Evolutionary conservation across 2,329 filamentous ascomycete genomes (phyloP).

Genomic region (Phoma herbarum): DNA sequence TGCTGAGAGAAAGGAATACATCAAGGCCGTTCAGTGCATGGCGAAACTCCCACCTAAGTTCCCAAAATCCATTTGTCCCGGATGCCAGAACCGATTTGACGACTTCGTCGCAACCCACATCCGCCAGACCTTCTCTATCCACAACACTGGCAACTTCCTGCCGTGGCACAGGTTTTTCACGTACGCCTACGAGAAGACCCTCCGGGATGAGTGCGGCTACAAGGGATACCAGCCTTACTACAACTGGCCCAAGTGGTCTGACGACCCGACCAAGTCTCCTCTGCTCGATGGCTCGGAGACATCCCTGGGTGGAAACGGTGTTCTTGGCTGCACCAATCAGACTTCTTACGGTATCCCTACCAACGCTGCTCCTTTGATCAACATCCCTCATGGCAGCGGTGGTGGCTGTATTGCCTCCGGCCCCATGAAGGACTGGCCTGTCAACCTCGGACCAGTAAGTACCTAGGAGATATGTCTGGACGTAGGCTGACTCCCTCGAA

Average conservation of each 20-base stretch:
- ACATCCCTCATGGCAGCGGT: constrained; percentile 59
- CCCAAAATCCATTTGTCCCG: constrained; percentile 37
- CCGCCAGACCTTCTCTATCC: constrained; percentile 40
- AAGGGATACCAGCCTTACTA: constrained; percentile 44
- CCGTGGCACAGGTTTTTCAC: constrained; percentile 42
- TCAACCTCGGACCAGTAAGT: constrained; percentile 59
- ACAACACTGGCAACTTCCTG: constrained; percentile 43
- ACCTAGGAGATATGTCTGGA: background rate
- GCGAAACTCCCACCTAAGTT: constrained; percentile 34
- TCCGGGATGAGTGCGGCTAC: constrained; percentile 43
- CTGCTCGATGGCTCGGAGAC: constrained; percentile 64
- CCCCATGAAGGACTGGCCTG: constrained; percentile 58
- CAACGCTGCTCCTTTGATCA: constrained; percentile 36
- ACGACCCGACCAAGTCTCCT: constrained; percentile 54
- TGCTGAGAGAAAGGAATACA: constrained; percentile 42
- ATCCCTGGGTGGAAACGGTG: constrained; percentile 57
- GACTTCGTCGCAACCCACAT: constrained; percentile 46
- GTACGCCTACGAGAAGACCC: constrained; percentile 40
- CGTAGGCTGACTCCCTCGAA: background rate
- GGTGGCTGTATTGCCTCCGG: constrained; percentile 64
- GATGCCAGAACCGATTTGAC: constrained; percentile 42
- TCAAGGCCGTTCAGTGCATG: constrained; percentile 44
- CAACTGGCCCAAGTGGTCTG: constrained; percentile 41
- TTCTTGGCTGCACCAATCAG: background rate
- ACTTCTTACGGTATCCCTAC: constrained; percentile 26